Percentiles rank a stretch among this genome's conserved stretches.
These are phyloP conservation scores for Ceratobasidium sp. DNA, from an alignment of 1,284 basidiomycete species.

Conservation along the genomic window DNA sequence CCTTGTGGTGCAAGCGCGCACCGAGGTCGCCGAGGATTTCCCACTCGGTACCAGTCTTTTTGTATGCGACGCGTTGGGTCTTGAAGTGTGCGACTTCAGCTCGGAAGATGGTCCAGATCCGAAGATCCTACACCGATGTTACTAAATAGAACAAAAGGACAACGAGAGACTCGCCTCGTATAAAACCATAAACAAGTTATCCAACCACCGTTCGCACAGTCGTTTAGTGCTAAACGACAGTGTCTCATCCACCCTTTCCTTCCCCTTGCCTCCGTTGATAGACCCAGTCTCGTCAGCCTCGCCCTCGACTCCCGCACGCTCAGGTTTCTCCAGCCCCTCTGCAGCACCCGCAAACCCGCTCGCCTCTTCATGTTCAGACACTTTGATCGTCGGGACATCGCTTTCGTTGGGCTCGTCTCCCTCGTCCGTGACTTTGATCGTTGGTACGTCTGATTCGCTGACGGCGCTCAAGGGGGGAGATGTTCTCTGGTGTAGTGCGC, in stretches of 20 bases:
- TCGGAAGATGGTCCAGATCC: constrained; percentile 99
- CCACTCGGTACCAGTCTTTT: constrained; percentile 98
- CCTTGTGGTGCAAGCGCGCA: constrained; percentile 91
- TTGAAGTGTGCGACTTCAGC: constrained; percentile 99
- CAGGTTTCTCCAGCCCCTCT: constrained; percentile 68
- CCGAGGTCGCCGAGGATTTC: constrained; percentile 98
- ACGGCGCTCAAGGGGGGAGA: constrained; percentile 31
- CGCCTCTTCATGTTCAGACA: constrained; percentile 70
- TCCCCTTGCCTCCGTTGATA: constrained; percentile 50
- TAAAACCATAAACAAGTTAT: constrained; percentile 98
- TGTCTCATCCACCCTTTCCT: constrained; percentile 60
- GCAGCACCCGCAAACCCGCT: constrained; percentile 52
- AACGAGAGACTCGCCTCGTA: constrained; percentile 78
- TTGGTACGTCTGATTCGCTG: constrained; percentile 49
- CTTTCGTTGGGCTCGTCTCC: constrained; percentile 49
- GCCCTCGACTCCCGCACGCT: constrained; percentile 67
- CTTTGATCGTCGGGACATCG: constrained; percentile 86
- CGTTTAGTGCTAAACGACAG: constrained; percentile 97
- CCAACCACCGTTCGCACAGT: constrained; percentile 97
- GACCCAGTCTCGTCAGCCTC: constrained; percentile 55
- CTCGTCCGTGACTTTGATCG: constrained; percentile 53
- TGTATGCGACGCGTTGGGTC: constrained; percentile 95
- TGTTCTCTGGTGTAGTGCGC: constrained; percentile 55
- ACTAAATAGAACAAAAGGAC: neutral
- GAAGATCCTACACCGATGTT: constrained; percentile 76